A percentile compares a stretch with the other conserved stretches of the same genome.
Evolutionary conservation across 805 yeast species (phyloP).

Genomic region (Saccharomycopsis fermentans): DNA sequence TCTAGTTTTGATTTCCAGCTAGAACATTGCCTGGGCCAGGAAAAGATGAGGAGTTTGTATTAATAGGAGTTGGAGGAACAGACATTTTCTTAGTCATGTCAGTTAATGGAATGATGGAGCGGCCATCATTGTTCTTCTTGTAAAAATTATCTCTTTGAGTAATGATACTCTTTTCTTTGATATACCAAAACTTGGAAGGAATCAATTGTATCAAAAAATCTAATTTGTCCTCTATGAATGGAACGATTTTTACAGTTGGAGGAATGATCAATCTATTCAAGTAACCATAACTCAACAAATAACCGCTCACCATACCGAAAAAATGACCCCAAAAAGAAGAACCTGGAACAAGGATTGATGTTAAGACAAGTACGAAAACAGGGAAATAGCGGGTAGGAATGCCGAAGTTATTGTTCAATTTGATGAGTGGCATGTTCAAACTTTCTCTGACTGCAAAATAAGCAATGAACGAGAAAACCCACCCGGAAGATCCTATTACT

Average conservation of each 20-base stretch:
- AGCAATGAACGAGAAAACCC: constrained; percentile 59
- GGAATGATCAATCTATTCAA: constrained; percentile 51
- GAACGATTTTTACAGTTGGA: constrained; percentile 47
- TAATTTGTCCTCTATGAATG: constrained; percentile 52
- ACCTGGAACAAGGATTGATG: constrained; percentile 48
- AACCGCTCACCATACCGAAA: constrained; percentile 60
- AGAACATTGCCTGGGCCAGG: constrained; percentile 10
- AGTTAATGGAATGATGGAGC: constrained; percentile 16
- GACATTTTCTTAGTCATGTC: constrained; percentile 13
- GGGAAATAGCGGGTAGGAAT: constrained; percentile 58
- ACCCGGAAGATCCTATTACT: constrained; percentile 63
- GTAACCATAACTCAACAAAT: constrained; percentile 46
- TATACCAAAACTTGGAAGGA: constrained; percentile 44
- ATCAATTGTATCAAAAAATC: constrained; percentile 40
- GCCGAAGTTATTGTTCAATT: constrained; percentile 29
- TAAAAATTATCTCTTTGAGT: constrained; percentile 28
- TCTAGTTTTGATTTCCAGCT: background rate
- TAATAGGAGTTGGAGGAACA: constrained; percentile 12
- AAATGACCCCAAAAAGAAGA: constrained; percentile 69
- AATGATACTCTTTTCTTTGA: constrained; percentile 51
- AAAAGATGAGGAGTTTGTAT: constrained; percentile 2
- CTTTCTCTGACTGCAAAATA: constrained; percentile 46
- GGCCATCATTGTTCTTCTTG: constrained; percentile 22
- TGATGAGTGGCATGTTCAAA: constrained; percentile 31
- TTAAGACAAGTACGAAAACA: constrained; percentile 37